Conservation (phyloP, 2,329 filamentous ascomycete genomes). For the Penicillium rolfsii region DNA sequence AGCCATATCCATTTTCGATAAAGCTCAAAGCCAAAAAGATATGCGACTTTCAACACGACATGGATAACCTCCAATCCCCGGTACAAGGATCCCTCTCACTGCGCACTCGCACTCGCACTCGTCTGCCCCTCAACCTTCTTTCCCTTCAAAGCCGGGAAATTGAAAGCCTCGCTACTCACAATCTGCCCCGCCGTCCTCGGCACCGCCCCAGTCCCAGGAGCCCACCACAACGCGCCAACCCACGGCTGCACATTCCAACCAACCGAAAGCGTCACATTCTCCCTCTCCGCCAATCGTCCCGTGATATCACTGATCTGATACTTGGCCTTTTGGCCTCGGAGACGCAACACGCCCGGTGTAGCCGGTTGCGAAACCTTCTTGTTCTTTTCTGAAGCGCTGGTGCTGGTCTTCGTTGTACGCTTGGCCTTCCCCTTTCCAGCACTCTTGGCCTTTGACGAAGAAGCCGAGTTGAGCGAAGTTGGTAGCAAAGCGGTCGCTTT, state of each 20-base stretch:
- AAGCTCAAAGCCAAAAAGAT: neutral
- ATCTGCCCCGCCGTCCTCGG: constrained; percentile 56
- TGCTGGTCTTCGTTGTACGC: constrained; percentile 24
- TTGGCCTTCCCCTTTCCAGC: constrained; percentile 30
- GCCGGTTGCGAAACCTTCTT: constrained; percentile 17
- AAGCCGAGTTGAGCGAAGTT: neutral
- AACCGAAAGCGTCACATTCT: constrained; percentile 75
- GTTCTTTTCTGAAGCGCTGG: constrained; percentile 14
- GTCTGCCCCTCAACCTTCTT: constrained; percentile 34
- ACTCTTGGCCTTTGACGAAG: constrained; percentile 4
- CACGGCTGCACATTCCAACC: constrained; percentile 98
- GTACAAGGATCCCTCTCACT: neutral
- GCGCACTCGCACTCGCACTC: constrained; percentile 11
- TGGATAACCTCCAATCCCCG: neutral
- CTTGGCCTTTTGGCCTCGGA: constrained; percentile 87
- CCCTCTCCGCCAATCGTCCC: constrained; percentile 72
- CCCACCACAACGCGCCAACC: constrained; percentile 89
- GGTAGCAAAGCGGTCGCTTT: constrained; percentile 35
- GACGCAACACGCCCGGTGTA: constrained; percentile 66
- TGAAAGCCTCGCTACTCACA: constrained; percentile 57
- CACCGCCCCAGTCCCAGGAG: constrained; percentile 56
- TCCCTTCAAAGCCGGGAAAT: constrained; percentile 59
- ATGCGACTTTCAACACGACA: neutral
- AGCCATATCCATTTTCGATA: neutral
- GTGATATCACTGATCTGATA: constrained; percentile 94